Evolutionary conservation across 2,329 filamentous ascomycete genomes (phyloP).

Genomic region (Colletotrichum caudatum): DNA sequence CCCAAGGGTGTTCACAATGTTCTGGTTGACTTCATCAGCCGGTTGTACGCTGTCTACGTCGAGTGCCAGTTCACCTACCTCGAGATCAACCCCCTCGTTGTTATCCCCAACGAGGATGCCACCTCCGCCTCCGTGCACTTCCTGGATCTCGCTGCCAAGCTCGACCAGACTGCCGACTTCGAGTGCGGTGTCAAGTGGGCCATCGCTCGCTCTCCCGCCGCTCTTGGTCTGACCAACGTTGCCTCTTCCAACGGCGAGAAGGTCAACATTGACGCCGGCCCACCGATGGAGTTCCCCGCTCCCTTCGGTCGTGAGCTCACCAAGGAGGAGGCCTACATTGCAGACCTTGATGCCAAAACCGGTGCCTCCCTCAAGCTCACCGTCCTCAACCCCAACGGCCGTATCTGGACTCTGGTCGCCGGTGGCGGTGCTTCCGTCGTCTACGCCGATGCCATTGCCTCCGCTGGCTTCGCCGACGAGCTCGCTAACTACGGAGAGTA

Average conservation of each 20-base stretch:
- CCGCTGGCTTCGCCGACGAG: constrained; percentile 92
- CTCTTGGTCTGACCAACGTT: constrained; percentile 82
- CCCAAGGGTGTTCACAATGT: constrained; percentile 97
- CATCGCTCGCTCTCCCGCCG: constrained; percentile 89
- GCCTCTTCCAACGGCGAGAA: constrained; percentile 74
- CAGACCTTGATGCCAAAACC: constrained; percentile 98
- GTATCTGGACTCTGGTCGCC: constrained; percentile 97
- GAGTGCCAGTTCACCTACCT: constrained; percentile 99
- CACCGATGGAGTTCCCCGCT: constrained; percentile 98
- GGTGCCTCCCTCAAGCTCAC: constrained; percentile 99
- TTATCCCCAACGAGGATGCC: constrained; percentile 92
- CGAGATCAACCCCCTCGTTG: constrained; percentile 99
- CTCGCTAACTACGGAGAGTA: constrained; percentile 99
- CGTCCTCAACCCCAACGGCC: constrained; percentile 89
- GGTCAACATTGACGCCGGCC: constrained; percentile 94
- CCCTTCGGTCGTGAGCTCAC: constrained; percentile 98
- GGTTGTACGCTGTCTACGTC: constrained; percentile 98
- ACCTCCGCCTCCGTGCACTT: constrained; percentile 97
- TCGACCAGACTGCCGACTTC: constrained; percentile 99
- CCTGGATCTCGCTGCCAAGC: constrained; percentile 97
- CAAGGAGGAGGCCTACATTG: constrained; percentile 99
- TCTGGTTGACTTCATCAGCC: constrained; percentile 98
- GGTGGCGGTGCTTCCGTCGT: constrained; percentile 99
- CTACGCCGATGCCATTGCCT: constrained; percentile 98
- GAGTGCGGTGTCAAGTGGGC: constrained; percentile 99